These are phyloP conservation scores for Chytriomyces hyalinus DNA, from an alignment of 192 early-diverging fungal genomes.

Conservation along the genomic window DNA sequence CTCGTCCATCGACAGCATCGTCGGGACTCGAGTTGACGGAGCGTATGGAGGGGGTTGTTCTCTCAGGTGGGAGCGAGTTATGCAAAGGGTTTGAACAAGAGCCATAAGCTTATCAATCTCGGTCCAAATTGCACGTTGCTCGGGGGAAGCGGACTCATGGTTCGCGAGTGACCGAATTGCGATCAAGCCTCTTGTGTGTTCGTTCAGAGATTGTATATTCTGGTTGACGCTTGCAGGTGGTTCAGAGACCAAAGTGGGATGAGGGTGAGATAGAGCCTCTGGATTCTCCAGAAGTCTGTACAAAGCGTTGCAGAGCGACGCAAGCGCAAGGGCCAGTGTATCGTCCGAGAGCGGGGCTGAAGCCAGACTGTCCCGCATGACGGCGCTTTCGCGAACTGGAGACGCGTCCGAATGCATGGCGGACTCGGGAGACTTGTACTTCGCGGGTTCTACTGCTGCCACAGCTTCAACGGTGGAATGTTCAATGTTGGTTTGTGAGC, in stretches of 20 bases:
- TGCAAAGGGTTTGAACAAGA: conserved; percentile 40
- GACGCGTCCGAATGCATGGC: not conserved
- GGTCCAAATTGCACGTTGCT: conserved; percentile 40
- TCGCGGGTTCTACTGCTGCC: not conserved
- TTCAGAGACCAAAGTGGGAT: too few species aligned
- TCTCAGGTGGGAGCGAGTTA: conserved; percentile 9
- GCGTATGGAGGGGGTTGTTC: conserved; percentile 35
- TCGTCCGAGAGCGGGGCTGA: conserved; percentile 9
- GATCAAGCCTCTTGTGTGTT: not conserved
- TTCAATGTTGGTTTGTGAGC: not conserved
- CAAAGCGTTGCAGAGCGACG: conserved; percentile 24
- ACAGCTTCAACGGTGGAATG: not conserved
- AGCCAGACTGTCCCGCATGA: not conserved
- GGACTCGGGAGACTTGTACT: not conserved
- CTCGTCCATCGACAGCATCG: conserved; percentile 11
- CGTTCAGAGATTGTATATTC: not conserved
- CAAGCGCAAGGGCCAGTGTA: conserved; percentile 24
- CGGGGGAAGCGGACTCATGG: not conserved
- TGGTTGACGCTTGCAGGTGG: not conserved
- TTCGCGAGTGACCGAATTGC: not conserved
- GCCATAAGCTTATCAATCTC: conserved; percentile 49
- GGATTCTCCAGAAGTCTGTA: conserved; percentile 15
- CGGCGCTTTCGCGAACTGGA: not conserved
- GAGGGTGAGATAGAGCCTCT: not conserved
- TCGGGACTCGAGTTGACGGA: not conserved